These are phyloP conservation scores for Colletotrichum sp. DNA, from an alignment of 2,329 filamentous ascomycete species.

Conservation along the genomic window DNA sequence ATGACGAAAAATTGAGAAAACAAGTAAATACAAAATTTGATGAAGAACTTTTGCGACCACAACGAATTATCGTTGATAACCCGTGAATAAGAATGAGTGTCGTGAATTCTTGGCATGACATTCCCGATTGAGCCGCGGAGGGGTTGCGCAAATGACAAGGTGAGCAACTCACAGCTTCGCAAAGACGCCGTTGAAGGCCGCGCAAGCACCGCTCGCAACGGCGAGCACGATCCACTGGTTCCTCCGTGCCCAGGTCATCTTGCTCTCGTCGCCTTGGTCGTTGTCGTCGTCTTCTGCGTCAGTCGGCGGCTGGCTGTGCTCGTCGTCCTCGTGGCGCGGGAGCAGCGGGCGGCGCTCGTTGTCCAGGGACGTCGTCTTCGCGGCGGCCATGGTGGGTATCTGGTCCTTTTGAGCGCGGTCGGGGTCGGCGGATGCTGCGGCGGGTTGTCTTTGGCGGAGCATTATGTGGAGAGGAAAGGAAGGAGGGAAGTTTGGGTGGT, in stretches of 20 bases:
- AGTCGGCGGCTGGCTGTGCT: neutral
- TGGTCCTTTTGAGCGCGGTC: slow-evolving; percentile 14
- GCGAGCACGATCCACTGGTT: slow-evolving; percentile 72
- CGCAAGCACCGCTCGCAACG: slow-evolving; percentile 76
- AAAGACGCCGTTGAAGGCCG: slow-evolving; percentile 83
- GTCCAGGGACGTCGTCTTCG: slow-evolving; percentile 15
- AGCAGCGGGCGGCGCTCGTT: slow-evolving; percentile 28
- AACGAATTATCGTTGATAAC: neutral
- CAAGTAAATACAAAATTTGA: neutral
- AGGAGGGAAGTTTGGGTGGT: neutral
- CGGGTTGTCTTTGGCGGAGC: slow-evolving; percentile 27
- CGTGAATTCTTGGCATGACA: neutral
- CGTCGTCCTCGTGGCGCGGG: slow-evolving; percentile 15
- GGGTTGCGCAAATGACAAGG: neutral
- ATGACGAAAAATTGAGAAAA: neutral
- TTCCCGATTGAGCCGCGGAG: neutral
- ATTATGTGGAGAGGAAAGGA: slow-evolving; percentile 17
- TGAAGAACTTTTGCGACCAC: neutral
- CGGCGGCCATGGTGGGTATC: slow-evolving; percentile 24
- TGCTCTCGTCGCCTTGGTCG: neutral
- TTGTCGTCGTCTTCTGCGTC: neutral
- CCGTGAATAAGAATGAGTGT: neutral
- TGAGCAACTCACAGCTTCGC: slow-evolving; percentile 72
- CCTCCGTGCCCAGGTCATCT: slow-evolving; percentile 29
- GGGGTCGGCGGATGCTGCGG: slow-evolving; percentile 12